Evolutionary conservation across 176 grass and related monocot species (phyloP).

Genomic region (Alopecurus myosuroides): DNA sequence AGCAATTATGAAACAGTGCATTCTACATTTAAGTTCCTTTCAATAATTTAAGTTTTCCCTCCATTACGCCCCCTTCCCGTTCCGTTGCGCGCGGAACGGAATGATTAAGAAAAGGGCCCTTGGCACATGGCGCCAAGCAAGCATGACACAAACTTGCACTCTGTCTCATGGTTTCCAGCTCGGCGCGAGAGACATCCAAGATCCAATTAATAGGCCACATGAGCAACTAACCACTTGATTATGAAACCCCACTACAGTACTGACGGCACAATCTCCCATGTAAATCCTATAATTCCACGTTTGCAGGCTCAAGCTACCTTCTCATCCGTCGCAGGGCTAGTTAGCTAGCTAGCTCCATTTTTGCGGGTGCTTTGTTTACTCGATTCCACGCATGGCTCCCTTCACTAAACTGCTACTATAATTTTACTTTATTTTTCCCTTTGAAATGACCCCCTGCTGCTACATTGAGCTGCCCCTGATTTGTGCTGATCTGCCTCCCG

Average conservation of each 20-base stretch:
- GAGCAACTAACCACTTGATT: slow-evolving; percentile 48
- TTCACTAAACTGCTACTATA: not conserved
- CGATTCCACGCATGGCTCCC: not conserved
- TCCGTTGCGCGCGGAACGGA: slow-evolving; percentile 19
- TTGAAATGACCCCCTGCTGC: not conserved
- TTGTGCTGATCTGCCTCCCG: slow-evolving; percentile 39
- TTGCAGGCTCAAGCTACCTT: not conserved
- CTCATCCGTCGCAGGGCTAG: not conserved
- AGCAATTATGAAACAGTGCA: not conserved
- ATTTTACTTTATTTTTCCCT: not conserved
- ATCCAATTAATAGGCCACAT: slow-evolving; percentile 57
- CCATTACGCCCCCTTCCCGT: not conserved
- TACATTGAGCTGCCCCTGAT: slow-evolving; percentile 35
- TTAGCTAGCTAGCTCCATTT: not conserved
- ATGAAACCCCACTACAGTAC: slow-evolving; percentile 13
- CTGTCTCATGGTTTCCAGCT: slow-evolving; percentile 60
- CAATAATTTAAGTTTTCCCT: not conserved
- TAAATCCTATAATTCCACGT: slow-evolving; percentile 44
- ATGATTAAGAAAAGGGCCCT: slow-evolving; percentile 40
- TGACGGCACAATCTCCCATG: slow-evolving; percentile 15
- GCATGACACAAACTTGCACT: slow-evolving; percentile 28
- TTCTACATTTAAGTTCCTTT: not conserved
- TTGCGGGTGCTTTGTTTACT: slow-evolving; percentile 17
- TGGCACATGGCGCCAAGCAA: slow-evolving; percentile 56
- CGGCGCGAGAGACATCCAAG: slow-evolving; percentile 49